Evolutionary conservation across 1,284 basidiomycete species (phyloP).

Genomic region (Cutaneotrichosporon mucoides): DNA sequence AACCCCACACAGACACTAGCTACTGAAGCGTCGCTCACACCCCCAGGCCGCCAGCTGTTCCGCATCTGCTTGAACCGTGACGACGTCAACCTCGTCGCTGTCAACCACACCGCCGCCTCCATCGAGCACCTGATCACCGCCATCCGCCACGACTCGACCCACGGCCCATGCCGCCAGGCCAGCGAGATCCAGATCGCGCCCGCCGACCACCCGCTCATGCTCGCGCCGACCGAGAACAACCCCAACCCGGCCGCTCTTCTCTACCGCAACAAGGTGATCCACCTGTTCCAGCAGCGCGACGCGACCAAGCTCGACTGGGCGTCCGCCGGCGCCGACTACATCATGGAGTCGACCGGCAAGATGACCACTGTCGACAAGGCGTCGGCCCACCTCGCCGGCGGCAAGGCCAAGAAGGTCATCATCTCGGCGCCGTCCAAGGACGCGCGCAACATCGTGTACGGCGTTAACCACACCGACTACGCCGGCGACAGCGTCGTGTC

Average conservation of each 20-base stretch:
- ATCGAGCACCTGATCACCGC: constrained; percentile 44
- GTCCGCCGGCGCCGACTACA: constrained; percentile 44
- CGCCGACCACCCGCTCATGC: constrained; percentile 32
- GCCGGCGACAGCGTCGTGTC: constrained; percentile 42
- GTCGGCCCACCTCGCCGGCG: constrained; percentile 39
- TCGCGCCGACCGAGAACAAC: constrained; percentile 31
- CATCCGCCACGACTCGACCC: constrained; percentile 49
- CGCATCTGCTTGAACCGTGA: constrained; percentile 29
- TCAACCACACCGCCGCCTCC: constrained; percentile 50
- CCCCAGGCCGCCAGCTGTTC: constrained; percentile 31
- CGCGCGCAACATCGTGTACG: constrained; percentile 45
- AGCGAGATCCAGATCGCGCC: constrained; percentile 36
- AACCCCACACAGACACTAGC: not conserved
- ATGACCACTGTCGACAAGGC: constrained; percentile 46
- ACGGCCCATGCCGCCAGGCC: constrained; percentile 35
- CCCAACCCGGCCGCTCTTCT: constrained; percentile 35
- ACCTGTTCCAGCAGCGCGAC: constrained; percentile 47
- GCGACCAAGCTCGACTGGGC: constrained; percentile 45
- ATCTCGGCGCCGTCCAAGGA: constrained; percentile 49
- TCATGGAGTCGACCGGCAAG: constrained; percentile 48
- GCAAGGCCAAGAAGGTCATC: constrained; percentile 48
- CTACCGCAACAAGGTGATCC: constrained; percentile 44
- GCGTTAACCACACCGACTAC: constrained; percentile 48
- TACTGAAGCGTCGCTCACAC: no score
- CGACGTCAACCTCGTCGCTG: constrained; percentile 42